A percentile compares a stretch with the other conserved stretches of the same genome.
Conservation (phyloP, 768 basidiomycete genomes). For the Suillus clintonianus region DNA sequence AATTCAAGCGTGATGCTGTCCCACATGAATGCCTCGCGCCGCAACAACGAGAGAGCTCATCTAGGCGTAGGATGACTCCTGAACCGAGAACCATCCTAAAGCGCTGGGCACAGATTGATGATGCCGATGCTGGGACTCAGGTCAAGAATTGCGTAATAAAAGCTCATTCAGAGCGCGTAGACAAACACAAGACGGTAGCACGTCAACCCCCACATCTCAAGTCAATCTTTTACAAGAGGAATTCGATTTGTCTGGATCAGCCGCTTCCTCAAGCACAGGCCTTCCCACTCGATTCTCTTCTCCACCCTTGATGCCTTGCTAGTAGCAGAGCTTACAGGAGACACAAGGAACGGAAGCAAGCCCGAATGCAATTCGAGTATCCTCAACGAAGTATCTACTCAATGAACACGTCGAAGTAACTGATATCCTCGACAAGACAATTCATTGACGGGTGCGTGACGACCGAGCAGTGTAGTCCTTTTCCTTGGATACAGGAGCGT, state of each 20-base stretch:
- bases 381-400: conserved; percentile 69
- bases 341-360: conserved; percentile 54
- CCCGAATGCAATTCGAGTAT: conserved; percentile 80
- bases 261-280: conserved; percentile 18
- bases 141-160: conserved; percentile 10
- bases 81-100: neutral
- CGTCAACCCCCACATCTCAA: conserved; percentile 1
- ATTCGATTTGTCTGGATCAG: conserved; percentile 35
- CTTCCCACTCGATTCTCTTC: conserved; percentile 55
- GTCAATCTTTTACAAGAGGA: conserved; percentile 34
- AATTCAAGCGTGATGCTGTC: too few relatives aligned
- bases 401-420: conserved; percentile 53
- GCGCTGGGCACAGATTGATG: neutral
- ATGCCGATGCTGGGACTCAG: neutral
- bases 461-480: too few relatives aligned
- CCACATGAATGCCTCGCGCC: conserved; percentile 19
- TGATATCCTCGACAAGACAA: too few relatives aligned
- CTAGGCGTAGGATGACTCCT: neutral
- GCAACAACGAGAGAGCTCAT: neutral
- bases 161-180: conserved; percentile 14
- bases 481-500: too few relatives aligned
- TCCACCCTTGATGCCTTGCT: conserved; percentile 68
- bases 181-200: conserved; percentile 3
- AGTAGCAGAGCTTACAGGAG: conserved; percentile 57
- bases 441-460: too few relatives aligned